Evolutionary conservation across 2,329 filamentous ascomycete species (phyloP), one percentile per base, ranked within the genome.

Genomic region (Botryotinia narcissicola): DNA sequence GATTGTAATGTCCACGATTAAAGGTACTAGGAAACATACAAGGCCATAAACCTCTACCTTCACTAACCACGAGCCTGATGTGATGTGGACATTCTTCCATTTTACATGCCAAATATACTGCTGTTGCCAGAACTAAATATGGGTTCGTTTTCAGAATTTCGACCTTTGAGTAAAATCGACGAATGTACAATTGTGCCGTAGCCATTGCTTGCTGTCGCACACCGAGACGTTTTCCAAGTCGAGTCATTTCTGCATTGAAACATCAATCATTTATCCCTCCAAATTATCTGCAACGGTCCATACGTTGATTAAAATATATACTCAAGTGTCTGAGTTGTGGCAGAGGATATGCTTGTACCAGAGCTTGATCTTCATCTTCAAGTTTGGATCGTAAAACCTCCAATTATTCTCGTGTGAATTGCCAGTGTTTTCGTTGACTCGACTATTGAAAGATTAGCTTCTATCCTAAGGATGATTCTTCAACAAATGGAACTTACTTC

Each of bases 21-120:
- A 69, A 29, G 14, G 4, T 32, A 57, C 10, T 1, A n/a, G 20
- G 42, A 48, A 60, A 66, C 63, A 72, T 61, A 89, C 89, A 88
- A 79, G 93, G 91, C 93, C 94, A 97, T 74, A 97, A 87, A 73
- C 92, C 89, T 48, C 94, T 90, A 5, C 95, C 94, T 82, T 99
- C 96, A 64, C 90, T 91, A 18, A 96, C 91, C 74, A 99, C 91
- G 76, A 97, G 88, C 44, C 96, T 90, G 79, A 99, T 98, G 82
- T 99, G 96, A 82, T 98, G 95, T 4, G 96, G 96, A 69, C 91
- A 95, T 82, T 99, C 96, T 82, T 99, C 96, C 90, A 97, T 97
- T 84, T 99, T 99, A 85, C 94, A 97, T 32, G 96, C 95, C 51
- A 99, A 86, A 82, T 99, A 99, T 75, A 98, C 88, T 8, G 95